Evolutionary conservation across 768 basidiomycete species (phyloP).

Genomic region (Neoboletus magnificus): DNA sequence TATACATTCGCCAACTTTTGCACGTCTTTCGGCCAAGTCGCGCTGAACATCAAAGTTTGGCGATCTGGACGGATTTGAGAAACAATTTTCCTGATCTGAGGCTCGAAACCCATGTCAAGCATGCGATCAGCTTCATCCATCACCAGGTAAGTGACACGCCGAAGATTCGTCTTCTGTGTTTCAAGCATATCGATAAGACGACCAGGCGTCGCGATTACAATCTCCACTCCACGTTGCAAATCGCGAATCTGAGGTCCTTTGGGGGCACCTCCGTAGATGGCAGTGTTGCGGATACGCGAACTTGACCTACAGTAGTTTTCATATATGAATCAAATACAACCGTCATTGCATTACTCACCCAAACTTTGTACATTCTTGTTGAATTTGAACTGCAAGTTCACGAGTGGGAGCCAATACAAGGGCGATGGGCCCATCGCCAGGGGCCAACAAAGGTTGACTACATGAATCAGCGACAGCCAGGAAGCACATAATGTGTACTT

Average conservation of each 20-base stretch:
- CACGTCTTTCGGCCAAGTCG: constrained; percentile 99
- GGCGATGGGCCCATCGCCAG: constrained; percentile 97
- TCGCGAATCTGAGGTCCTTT: constrained; percentile 99
- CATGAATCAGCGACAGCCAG: constrained; percentile 3
- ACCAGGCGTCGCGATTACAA: constrained; percentile 99
- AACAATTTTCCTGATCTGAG: constrained; percentile 98
- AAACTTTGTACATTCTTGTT: constrained; percentile 98
- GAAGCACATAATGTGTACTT: constrained; percentile 28
- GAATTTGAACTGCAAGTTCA: constrained; percentile 98
- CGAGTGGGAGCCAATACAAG: constrained; percentile 96
- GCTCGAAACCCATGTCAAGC: constrained; percentile 99
- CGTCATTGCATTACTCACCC: constrained; percentile 50
- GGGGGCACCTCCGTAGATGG: constrained; percentile 97
- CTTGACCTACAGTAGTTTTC: constrained; percentile 51
- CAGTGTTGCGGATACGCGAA: constrained; percentile 96
- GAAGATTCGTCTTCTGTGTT: constrained; percentile 92
- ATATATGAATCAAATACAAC: background rate
- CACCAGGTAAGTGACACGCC: constrained; percentile 94
- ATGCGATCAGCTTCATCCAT: constrained; percentile 99
- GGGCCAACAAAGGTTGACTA: constrained; percentile 86
- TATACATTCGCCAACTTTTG: constrained; percentile 90
- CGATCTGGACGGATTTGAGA: constrained; percentile 96
- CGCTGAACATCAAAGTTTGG: constrained; percentile 98
- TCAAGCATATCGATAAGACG: constrained; percentile 99
- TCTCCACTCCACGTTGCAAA: constrained; percentile 93